These are phyloP conservation scores for Pichia sp. DNA, from an alignment of 1,139 yeast species.

Conservation along the genomic window DNA sequence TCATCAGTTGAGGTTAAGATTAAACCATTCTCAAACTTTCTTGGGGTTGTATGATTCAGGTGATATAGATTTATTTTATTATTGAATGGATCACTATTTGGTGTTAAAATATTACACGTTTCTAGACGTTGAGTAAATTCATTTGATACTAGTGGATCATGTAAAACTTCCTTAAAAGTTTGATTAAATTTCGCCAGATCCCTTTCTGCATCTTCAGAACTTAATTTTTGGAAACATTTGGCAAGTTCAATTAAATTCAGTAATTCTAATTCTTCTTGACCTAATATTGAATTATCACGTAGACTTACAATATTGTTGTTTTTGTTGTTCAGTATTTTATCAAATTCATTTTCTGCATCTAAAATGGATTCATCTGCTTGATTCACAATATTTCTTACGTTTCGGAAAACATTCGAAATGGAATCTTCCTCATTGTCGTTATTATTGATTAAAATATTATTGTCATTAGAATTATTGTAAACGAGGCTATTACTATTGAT, in stretches of 20 bases:
- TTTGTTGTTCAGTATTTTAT: constrained; percentile 15
- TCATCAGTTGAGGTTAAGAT: constrained; percentile 88
- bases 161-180: constrained; percentile 20
- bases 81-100: constrained; percentile 4
- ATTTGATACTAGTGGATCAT: constrained; percentile 19
- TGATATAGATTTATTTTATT: constrained; percentile 1
- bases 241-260: constrained; percentile 23
- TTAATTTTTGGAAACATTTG: constrained; percentile 19
- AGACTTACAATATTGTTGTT: background rate
- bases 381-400: constrained; percentile 22
- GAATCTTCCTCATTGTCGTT: constrained; percentile 10
- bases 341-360: constrained; percentile 19
- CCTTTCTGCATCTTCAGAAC: constrained; percentile 18
- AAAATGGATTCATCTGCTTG: constrained; percentile 24
- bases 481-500: background rate
- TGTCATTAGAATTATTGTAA: background rate
- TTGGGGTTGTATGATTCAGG: constrained; percentile 36
- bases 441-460: constrained; percentile 2
- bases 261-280: constrained; percentile 24
- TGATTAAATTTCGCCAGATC: constrained; percentile 12
- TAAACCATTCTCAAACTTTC: constrained; percentile 67
- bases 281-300: constrained; percentile 3
- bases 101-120: constrained; percentile 22
- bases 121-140: constrained; percentile 24
- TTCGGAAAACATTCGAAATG: constrained; percentile 18